A percentile compares a stretch with the other conserved stretches of the same genome.
Evolutionary conservation across 371 early-diverging fungal genomes (phyloP).

Genomic region (Mucor lusitanicus): DNA sequence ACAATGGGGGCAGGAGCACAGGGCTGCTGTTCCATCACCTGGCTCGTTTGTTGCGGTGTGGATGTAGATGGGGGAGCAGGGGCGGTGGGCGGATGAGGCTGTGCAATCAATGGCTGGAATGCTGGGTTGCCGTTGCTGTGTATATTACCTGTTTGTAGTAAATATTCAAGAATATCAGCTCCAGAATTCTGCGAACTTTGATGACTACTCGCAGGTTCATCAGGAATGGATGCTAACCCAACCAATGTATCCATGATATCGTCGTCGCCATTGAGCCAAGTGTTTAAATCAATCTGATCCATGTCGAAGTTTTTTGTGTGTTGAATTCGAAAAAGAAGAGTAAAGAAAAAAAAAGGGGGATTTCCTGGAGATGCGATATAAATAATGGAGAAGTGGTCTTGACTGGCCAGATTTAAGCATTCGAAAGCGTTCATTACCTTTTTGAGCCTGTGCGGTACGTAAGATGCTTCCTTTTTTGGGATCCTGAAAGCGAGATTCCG

Average conservation of each 20-base stretch:
- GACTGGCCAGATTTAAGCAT: neutral
- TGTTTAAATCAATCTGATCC: constrained; percentile 7
- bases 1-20: too few species aligned
- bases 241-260: constrained; percentile 6
- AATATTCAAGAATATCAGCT: constrained; percentile 6
- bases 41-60: neutral
- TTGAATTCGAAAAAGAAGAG: neutral
- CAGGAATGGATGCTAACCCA: constrained; percentile 2
- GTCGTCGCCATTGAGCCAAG: constrained; percentile 10
- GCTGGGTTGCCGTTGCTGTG: neutral
- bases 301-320: neutral
- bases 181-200: neutral
- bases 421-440: neutral
- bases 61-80: neutral
- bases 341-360: neutral
- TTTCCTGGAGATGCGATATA: too few species aligned
- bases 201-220: neutral
- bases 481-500: neutral
- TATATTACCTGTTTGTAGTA: neutral
- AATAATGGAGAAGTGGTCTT: neutral
- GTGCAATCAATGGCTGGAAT: neutral
- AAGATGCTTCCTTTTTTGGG: neutral
- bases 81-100: neutral
- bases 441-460: neutral
- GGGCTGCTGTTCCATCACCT: neutral